phyloP scores from a whole-genome alignment of 345 rosid genomes.

The Syzygium aromaticum region DNA sequence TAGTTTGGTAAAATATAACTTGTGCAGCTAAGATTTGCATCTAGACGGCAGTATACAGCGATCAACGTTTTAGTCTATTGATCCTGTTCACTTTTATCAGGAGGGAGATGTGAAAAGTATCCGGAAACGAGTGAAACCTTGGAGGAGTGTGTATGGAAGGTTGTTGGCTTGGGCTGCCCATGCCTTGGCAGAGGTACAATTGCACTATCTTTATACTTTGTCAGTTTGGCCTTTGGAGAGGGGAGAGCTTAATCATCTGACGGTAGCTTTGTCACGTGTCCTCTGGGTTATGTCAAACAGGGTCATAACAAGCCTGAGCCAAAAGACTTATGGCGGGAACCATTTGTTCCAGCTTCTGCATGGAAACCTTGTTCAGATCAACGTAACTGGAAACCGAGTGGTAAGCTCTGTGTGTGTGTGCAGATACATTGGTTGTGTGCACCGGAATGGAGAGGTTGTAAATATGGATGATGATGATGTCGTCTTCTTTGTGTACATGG shows the following conservation, averaged over 20 bases:
- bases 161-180: constrained; percentile 84
- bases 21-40: not conserved
- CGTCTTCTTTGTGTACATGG: not conserved
- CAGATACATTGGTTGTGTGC: not conserved
- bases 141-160: constrained; percentile 60
- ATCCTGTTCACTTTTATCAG: not conserved
- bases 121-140: constrained; percentile 34
- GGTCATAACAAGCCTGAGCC: constrained; percentile 82
- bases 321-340: constrained; percentile 90
- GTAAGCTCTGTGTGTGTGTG: constrained; percentile 20
- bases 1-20: not conserved
- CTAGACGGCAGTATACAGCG: not conserved
- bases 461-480: not conserved
- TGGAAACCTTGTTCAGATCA: constrained; percentile 93
- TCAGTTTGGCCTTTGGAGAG: not conserved
- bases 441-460: not conserved
- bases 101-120: constrained; percentile 34
- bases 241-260: not conserved
- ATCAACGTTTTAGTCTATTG: not conserved
- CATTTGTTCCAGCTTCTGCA: constrained; percentile 57
- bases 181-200: constrained; percentile 83
- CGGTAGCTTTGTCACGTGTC: not conserved
- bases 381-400: constrained; percentile 59
- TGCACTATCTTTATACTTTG: not conserved
- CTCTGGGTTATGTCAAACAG: constrained; percentile 14